phyloP scores from a whole-genome alignment of 208 protist species.

The Trichomonas tenax region DNA sequence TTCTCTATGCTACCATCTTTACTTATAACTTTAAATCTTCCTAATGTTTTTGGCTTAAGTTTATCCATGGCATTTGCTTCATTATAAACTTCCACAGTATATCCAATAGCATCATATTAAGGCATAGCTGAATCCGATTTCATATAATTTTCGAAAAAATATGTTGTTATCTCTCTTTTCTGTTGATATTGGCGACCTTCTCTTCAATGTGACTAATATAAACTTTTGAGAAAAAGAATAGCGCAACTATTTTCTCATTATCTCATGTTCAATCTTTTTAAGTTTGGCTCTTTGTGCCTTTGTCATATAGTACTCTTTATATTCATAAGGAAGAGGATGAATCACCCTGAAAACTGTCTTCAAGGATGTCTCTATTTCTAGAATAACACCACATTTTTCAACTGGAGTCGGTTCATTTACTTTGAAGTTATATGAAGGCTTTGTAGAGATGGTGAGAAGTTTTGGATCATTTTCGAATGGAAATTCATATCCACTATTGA shows the following conservation, averaged over 20 bases:
- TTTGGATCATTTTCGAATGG: constrained; percentile 78
- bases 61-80: no score
- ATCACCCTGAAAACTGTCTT: neutral
- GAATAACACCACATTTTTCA: neutral
- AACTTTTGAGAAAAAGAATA: no score
- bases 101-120: no score
- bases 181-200: no score
- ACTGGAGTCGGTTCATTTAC: neutral
- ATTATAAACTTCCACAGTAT: no score
- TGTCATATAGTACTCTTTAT: neutral
- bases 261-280: neutral
- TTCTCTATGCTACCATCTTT: no score
- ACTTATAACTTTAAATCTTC: no score
- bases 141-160: no score
- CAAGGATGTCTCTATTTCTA: neutral
- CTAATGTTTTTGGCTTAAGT: no score
- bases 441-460: constrained; percentile 98
- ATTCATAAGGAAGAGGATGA: neutral
- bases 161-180: no score
- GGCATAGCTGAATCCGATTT: no score
- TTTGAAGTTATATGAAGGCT: constrained; percentile 96
- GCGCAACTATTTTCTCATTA: neutral
- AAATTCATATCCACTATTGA: constrained; percentile 77
- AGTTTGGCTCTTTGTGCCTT: neutral
- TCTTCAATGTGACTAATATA: no score